Conservation (phyloP, 345 rosid genomes). For the Gossypium bickii region DNA sequence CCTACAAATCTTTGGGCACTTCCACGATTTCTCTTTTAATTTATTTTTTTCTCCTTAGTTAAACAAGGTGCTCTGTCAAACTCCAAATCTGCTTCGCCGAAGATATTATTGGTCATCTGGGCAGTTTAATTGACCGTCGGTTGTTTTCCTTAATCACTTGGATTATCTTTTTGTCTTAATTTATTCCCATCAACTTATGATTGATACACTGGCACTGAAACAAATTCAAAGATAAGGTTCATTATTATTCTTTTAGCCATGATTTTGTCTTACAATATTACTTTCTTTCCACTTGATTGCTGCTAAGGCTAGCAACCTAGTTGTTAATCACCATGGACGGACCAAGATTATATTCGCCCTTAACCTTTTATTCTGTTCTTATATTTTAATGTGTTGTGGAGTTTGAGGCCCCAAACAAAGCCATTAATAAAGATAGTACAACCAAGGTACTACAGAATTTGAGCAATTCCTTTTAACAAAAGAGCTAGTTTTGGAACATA, state of each 20-base stretch:
- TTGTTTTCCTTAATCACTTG: neutral
- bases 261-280: neutral
- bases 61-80: neutral
- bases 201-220: constrained; percentile 7
- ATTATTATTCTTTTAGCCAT: neutral
- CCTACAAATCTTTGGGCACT: neutral
- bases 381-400: neutral
- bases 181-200: neutral
- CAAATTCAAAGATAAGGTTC: neutral
- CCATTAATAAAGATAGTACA: neutral
- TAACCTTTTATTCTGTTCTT: neutral
- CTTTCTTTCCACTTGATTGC: constrained; percentile 4
- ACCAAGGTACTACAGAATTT: neutral
- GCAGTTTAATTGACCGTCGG: constrained; percentile 3
- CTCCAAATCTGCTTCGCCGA: neutral
- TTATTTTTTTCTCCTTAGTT: neutral
- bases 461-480: neutral
- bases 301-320: neutral
- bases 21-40: neutral
- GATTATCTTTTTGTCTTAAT: neutral
- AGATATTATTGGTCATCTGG: constrained; percentile 2
- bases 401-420: neutral
- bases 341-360: constrained; percentile 1
- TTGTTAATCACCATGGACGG: constrained; percentile 14
- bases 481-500: too few species aligned